phyloP scores from a whole-genome alignment of 2,329 filamentous ascomycete genomes.

The Ilyonectria destructans region DNA sequence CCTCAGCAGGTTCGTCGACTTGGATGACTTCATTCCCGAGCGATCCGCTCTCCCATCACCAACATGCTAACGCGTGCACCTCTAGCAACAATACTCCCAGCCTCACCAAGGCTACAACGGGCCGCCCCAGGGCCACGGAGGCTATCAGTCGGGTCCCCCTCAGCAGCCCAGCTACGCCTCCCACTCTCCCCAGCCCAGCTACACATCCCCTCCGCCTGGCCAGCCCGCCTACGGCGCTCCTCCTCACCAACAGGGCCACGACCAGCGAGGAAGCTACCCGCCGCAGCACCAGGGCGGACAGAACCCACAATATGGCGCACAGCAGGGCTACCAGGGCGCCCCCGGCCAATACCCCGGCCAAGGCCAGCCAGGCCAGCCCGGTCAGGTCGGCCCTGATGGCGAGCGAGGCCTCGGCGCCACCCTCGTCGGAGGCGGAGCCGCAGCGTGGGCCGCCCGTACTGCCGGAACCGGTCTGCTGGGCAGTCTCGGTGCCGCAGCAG shows the following conservation, averaged over 20 bases:
- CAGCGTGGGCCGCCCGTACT: constrained; percentile 70
- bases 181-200: constrained; percentile 47
- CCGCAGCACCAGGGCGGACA: constrained; percentile 1
- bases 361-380: constrained; percentile 43
- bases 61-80: neutral
- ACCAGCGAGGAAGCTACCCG: constrained; percentile 37
- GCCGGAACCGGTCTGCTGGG: constrained; percentile 68
- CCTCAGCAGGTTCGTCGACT: constrained; percentile 36
- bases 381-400: constrained; percentile 54
- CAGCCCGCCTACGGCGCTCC: constrained; percentile 45
- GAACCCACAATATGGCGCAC: constrained; percentile 38
- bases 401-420: constrained; percentile 73
- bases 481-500: constrained; percentile 66
- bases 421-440: constrained; percentile 67
- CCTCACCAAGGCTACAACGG: constrained; percentile 33
- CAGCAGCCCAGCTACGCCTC: constrained; percentile 44
- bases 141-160: constrained; percentile 36
- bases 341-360: constrained; percentile 43
- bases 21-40: constrained; percentile 4
- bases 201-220: constrained; percentile 43
- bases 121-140: constrained; percentile 34
- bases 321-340: constrained; percentile 46
- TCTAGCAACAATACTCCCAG: constrained; percentile 46
- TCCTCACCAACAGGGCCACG: constrained; percentile 40
- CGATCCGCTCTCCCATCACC: neutral